phyloP scores from a whole-genome alignment of 2,329 filamentous ascomycete genomes.

The Emydomyces testavorans region DNA sequence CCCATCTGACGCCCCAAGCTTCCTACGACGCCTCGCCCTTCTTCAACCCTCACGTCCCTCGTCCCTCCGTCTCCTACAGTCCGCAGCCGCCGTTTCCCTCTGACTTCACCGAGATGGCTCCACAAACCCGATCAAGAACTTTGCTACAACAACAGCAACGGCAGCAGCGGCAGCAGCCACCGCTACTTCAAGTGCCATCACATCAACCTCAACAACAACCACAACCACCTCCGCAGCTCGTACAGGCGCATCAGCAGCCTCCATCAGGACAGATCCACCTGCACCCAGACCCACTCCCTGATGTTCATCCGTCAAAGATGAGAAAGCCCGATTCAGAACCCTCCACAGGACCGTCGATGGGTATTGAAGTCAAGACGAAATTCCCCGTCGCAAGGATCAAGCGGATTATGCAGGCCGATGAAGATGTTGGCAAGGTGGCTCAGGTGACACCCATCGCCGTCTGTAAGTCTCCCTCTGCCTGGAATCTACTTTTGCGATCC shows the following conservation, averaged over 20 bases:
- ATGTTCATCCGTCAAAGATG: conserved; percentile 19
- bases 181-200: conserved; percentile 6
- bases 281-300: conserved; percentile 18
- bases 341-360: conserved; percentile 31
- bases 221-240: too few species aligned
- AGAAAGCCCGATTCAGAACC: background rate
- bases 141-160: conserved; percentile 20
- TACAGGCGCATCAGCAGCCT: background rate
- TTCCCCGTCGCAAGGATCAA: conserved; percentile 97
- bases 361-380: conserved; percentile 76
- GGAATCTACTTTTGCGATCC: background rate
- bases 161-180: conserved; percentile 5
- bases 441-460: conserved; percentile 96
- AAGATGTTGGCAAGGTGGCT: conserved; percentile 95
- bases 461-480: conserved; percentile 38
- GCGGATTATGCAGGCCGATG: conserved; percentile 97
- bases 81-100: conserved; percentile 22
- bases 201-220: conserved; percentile 9
- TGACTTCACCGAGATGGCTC: conserved; percentile 30
- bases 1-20: conserved; percentile 27
- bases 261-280: background rate
- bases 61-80: conserved; percentile 25
- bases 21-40: conserved; percentile 40
- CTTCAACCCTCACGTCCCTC: conserved; percentile 32
- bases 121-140: conserved; percentile 29